phyloP scores from a whole-genome alignment of 495 filamentous ascomycete species.

The Penicillium simplicissimum region DNA sequence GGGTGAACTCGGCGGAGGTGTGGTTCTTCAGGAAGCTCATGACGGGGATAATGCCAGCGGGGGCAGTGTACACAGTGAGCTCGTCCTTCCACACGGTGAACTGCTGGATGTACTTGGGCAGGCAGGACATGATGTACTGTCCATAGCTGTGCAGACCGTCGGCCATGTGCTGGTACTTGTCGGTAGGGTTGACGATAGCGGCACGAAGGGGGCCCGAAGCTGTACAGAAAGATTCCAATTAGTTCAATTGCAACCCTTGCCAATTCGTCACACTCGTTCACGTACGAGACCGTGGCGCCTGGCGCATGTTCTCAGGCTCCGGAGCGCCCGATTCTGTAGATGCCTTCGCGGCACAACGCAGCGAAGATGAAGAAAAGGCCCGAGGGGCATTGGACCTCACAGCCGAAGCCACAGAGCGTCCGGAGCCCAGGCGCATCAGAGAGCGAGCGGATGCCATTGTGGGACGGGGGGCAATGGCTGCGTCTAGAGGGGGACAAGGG shows the following conservation, averaged over 20 bases:
- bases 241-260: conserved; percentile 23
- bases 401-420: conserved; percentile 61
- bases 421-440: conserved; percentile 66
- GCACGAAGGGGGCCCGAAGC: conserved; percentile 66
- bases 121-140: conserved; percentile 91
- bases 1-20: conserved; percentile 94
- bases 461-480: conserved; percentile 34
- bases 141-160: conserved; percentile 89
- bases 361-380: conserved; percentile 57
- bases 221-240: conserved; percentile 26
- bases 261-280: conserved; percentile 19
- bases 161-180: conserved; percentile 85
- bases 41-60: conserved; percentile 82
- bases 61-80: conserved; percentile 88
- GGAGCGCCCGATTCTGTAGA: conserved; percentile 33
- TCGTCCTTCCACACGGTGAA: conserved; percentile 99
- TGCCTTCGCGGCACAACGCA: conserved; percentile 57
- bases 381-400: conserved; percentile 54
- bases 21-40: conserved; percentile 97
- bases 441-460: conserved; percentile 56
- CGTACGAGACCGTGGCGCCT: conserved; percentile 62
- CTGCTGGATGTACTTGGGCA: conserved; percentile 98
- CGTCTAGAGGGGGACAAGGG: conserved; percentile 22
- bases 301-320: conserved; percentile 65
- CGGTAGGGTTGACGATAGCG: conserved; percentile 85